Base-by-base conservation (phyloP, 2,329 filamentous ascomycete species). In the Alternaria gaisen region DNA sequence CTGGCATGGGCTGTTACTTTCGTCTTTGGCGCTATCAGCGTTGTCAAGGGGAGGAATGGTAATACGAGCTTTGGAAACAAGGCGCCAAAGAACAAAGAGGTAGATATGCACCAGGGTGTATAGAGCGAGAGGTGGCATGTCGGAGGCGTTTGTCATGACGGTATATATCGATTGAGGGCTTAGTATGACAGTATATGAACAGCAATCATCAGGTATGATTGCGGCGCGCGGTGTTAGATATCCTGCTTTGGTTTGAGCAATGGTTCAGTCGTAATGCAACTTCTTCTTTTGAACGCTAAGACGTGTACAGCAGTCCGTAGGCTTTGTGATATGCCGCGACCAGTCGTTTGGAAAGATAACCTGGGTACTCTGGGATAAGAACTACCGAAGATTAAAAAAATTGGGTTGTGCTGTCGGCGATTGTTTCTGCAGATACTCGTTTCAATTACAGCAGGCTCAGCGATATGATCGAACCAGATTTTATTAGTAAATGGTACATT, bases 1-100 rank as follows among this genome's bases (percentile, higher is more conserved):
- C 80, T 72, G 56, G 77, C 76, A 12, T 73, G 43, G 82, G 84
- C 75, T 72, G 84, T 72, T 80, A 84, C 68, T 0, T 64, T 67
- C 12, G 71, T 66, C 8, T 58, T 71, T 18, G 62, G 56, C 42
- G 38, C 64, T 58, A 41, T 63, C 81, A 82, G 70, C 66, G 77
- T 70, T 77, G 72, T 68, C 42, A 61, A 61, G 53, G 36, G 62
- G 50, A 50, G 47, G 24, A 32, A 38, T 53, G 20, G 34, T 26
- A 59, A 53, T 5, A 56, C 56, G 34, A 56, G 44, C 42, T 57
- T 52, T 26, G 61, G 55, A 28, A 63, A 57, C 54, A 66, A 69
- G 51, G 60, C 69, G 3, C 68, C 53, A 32, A 61, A 10, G 14
- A 53, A 30, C 16, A 60, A 64, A 48, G 67, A 77, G 63, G 73